Base-by-base conservation (phyloP, 1,139 yeast genomes). In the Suhomyces ambrosiae region DNA sequence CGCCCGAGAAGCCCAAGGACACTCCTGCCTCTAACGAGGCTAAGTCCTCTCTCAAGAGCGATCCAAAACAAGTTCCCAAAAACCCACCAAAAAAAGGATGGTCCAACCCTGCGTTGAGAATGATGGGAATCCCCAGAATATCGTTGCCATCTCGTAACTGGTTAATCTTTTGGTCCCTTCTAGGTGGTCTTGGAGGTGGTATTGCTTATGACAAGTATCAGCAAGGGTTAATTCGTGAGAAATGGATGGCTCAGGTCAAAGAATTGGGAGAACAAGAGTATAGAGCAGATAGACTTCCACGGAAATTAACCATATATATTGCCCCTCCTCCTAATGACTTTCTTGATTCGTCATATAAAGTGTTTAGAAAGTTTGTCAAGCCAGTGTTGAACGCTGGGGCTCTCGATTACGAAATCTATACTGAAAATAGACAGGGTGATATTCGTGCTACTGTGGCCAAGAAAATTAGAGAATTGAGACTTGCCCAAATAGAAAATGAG, bases 301-400 rank as follows among this genome's bases (percentile, higher is more conserved):
- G 98, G 37, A 86, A 82, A 51, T 68, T 94, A 38, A 81, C 88
- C 1, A 80, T 94, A 1, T 90, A 82, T 55, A 76, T 90, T 42
- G 95, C 96, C 0, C 98, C 98, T 11, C 97, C 97, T 10, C 98
- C 99, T 11, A 86, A 88, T 50, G 97, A 92, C 58, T 88, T 81
- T 53, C 65, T 94, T 35, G 95, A 85, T 32, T 82, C 81, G 44
- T 81, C 95, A 12, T 59, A 86, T 62, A 75, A 74, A 42, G 76
- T 85, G 41, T 89, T 92, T 71, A 76, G 88, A 48, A 79, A 83
- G 44, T 90, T 79, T 56, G 74, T 90, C 50, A 92, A 92, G 64
- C 98, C 98, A 0, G 74, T 90, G 4, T 68, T 94, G 49, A 87
- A 86, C 49, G 75, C 96, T 2, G 86, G 89, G 7, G 96, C 96